These are phyloP conservation scores for Hanseniaspora pseudoguilliermondii DNA, from an alignment of 805 yeast species.

Conservation along the genomic window DNA sequence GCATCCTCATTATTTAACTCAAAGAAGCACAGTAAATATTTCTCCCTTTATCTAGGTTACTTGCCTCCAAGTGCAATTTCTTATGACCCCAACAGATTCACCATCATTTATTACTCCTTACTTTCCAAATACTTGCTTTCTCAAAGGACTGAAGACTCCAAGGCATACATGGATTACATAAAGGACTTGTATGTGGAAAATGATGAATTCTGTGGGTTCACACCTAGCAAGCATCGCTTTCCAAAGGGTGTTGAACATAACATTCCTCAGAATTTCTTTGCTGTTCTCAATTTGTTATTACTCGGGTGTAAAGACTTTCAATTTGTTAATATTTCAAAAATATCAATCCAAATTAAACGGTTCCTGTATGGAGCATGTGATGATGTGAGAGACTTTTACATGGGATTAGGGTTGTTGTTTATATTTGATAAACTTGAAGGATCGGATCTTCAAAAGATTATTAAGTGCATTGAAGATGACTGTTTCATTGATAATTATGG, in stretches of 20 bases:
- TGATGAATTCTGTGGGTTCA: neutral
- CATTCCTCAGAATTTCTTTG: constrained; percentile 9
- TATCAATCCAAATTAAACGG: neutral
- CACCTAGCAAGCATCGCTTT: neutral
- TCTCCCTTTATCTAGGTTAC: neutral
- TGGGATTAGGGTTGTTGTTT: neutral
- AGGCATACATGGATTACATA: neutral
- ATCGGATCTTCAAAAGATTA: neutral
- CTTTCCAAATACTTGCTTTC: neutral
- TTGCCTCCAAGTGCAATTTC: neutral
- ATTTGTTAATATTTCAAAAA: neutral
- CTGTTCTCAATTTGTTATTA: neutral
- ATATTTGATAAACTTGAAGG: neutral
- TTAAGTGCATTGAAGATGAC: neutral
- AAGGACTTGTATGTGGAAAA: neutral
- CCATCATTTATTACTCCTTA: neutral
- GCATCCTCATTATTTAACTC: neutral
- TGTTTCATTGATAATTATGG: constrained; percentile 4
- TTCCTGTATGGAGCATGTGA: neutral
- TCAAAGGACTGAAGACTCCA: neutral
- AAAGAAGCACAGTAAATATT: constrained; percentile 1
- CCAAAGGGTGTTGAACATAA: neutral
- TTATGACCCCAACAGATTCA: constrained; percentile 7
- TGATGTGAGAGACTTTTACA: constrained; percentile 7
- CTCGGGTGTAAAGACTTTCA: neutral